Evolutionary conservation across 192 early-diverging fungal genomes (phyloP), one percentile per base, ranked within the genome.

Genomic region (Physocladia obscura): DNA sequence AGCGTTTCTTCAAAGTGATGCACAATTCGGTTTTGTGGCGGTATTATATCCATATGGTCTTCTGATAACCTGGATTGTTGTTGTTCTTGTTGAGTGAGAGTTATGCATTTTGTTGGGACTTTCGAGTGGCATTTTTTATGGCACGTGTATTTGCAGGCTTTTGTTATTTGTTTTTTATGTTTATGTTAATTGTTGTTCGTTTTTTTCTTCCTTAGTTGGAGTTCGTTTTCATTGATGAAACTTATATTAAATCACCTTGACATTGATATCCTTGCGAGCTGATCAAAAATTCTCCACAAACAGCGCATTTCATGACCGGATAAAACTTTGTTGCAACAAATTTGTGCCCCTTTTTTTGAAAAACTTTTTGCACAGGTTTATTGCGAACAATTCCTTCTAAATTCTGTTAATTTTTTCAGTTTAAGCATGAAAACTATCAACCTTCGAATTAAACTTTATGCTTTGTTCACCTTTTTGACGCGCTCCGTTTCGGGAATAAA

Each of bases 231-330:
- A n/a, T n/a, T n/a, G n/a, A n/a, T n/a, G n/a, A n/a, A n/a, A n/a
- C n/a, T n/a, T n/a, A n/a, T n/a, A n/a, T n/a, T 63, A 49, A 30
- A 30, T 19, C 79, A 92, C 90, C 81, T 84, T 96, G 92, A 81
- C 97, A 98, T 74, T 97, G 93, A 77, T 90, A 92, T 17, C 94
- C 94, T 39, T 87, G 80, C 17, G 88, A 86, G 70, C 89, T 92
- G 32, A 94, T 90, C 51, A 99, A 85, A 71, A 98, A 95, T 67
- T 98, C 97, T 40, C 84, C 83, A 81, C 97, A 99, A 3, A 94
- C 76, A 4, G 96, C 95, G 77, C 97, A 99, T 80, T 92, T 93
- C 94, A 98, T 94, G 73, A 98, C 93, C 64, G 94, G 92, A 79
- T 96, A 97, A 40, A 94, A 96, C 58, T 90, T 89, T 64, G 90